A percentile compares a stretch with the other conserved stretches of the same genome.
Evolutionary conservation across 1,284 basidiomycete genomes (phyloP).

Genomic region (Cerrena zonata): DNA sequence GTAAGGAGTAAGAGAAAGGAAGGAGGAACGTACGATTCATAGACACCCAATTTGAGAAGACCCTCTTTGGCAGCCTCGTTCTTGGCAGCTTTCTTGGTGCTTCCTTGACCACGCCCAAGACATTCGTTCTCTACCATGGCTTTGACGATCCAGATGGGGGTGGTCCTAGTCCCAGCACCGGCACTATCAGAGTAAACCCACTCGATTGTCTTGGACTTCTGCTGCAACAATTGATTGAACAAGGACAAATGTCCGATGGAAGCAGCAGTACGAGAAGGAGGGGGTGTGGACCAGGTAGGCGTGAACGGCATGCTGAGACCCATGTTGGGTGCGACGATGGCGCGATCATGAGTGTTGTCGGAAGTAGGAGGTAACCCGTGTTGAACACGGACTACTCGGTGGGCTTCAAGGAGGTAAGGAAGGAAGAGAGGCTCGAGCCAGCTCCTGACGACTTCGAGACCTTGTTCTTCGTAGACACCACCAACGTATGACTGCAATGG

Average conservation of each 20-base stretch:
- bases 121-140: conserved; percentile 54
- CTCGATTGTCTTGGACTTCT: conserved; percentile 49
- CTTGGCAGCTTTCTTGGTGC: conserved; percentile 69
- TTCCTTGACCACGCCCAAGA: conserved; percentile 56
- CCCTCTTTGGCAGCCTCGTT: conserved; percentile 47
- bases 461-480: conserved; percentile 64
- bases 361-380: conserved; percentile 48
- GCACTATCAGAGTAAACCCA: conserved; percentile 56
- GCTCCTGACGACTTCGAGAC: conserved; percentile 43
- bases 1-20: not conserved
- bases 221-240: conserved; percentile 71
- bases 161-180: conserved; percentile 46
- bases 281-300: conserved; percentile 19
- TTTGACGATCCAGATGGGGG: conserved; percentile 65
- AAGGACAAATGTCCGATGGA: conserved; percentile 61
- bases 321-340: conserved; percentile 12
- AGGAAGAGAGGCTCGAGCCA: conserved; percentile 60
- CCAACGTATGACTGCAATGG: conserved; percentile 78
- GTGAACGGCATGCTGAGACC: conserved; percentile 5
- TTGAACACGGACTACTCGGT: conserved; percentile 53
- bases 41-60: conserved; percentile 26
- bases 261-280: conserved; percentile 22
- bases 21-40: conserved; percentile 24
- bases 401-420: conserved; percentile 58
- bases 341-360: conserved; percentile 7